phyloP scores from a whole-genome alignment of 108 stramenopile genomes.

The Skeletonema grethae region DNA sequence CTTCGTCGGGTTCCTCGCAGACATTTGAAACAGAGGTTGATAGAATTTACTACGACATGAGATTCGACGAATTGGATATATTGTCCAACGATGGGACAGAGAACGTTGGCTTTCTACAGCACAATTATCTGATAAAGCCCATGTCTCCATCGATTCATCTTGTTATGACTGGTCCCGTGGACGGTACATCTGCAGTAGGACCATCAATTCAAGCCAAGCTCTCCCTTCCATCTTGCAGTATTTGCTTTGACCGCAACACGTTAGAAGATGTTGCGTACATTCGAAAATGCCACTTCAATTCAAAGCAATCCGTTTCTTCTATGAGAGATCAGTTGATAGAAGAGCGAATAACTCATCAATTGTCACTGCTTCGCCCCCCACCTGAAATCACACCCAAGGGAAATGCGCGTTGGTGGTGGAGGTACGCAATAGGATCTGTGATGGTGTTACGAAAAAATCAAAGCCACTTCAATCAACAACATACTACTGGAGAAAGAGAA shows the following conservation, averaged over 20 bases:
- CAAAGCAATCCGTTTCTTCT: conserved; percentile 43
- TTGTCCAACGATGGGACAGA: neutral
- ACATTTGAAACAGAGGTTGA: neutral
- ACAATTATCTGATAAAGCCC: conserved; percentile 63
- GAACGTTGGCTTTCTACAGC: conserved; percentile 17
- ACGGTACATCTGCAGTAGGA: neutral
- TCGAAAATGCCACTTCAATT: conserved; percentile 59
- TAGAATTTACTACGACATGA: conserved; percentile 12
- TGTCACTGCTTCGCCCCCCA: conserved; percentile 28
- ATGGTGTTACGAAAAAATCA: conserved; percentile 23
- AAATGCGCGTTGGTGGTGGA: conserved; percentile 67
- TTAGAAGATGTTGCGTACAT: conserved; percentile 75
- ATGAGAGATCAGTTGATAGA: conserved; percentile 19
- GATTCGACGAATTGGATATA: conserved; percentile 10
- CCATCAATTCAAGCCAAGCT: conserved; percentile 32
- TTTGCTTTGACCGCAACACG: conserved; percentile 52
- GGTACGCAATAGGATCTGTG: conserved; percentile 59
- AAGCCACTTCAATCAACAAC: conserved; percentile 1
- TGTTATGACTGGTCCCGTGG: conserved; percentile 29
- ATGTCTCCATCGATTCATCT: conserved; percentile 70
- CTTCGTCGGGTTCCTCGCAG: neutral
- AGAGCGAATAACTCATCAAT: conserved; percentile 20
- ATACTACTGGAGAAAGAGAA: neutral
- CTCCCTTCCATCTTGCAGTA: conserved; percentile 53
- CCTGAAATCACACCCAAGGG: conserved; percentile 32